Base-by-base conservation (phyloP, 2,329 filamentous ascomycete genomes). In the Drechslerella coelobrocha region DNA sequence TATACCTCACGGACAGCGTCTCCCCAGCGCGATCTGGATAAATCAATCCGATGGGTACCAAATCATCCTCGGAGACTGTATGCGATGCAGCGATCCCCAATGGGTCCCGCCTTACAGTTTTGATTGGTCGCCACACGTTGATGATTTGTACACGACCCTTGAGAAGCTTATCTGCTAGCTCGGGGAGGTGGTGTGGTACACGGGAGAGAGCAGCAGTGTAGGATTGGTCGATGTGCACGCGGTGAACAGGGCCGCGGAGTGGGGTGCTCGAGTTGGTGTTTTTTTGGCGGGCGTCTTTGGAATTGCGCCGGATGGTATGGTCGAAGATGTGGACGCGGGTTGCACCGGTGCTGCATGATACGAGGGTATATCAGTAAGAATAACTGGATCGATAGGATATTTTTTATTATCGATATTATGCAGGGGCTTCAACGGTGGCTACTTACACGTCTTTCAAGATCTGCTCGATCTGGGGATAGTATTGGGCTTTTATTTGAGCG, bases 141-240 rank as follows among this genome's bases (percentile, higher is more conserved):
- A 89, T 85, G 75, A 89, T 84, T 75, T 88, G 85, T 75, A 84
- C 88, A 2, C 87, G 81, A 5, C 83, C 81, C 63, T 81, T 80
- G 1, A 88, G 73, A 8, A 89, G 78, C 55, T 81, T 80, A 29
- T 87, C 84, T 0, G 82, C 84, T 0, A 81, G 81, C 1, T 77
- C 78, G 0, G 83, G 80, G 0, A 88, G 73, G 74, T 90, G 88
- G 0, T 86, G 81, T 1, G 85, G 81, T 14, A 89, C 86, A 10
- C 88, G 83, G 0, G 78, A 81, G 65, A 83, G 85, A 0, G 86
- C 86, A 0, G 88, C 87, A 0, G 76, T 78, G 0, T 86, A 84
- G 0, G 88, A 89, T 78, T 90, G 88, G 75, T 91, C 88, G 10
- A 90, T 86, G 72, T 90, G 88, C 0, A 89, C 86, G 74, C 86